Percentiles rank a stretch among this genome's conserved stretches.
These are phyloP conservation scores for Cladorrhinum sp. DNA, from an alignment of 2,329 filamentous ascomycete genomes.

Conservation along the genomic window DNA sequence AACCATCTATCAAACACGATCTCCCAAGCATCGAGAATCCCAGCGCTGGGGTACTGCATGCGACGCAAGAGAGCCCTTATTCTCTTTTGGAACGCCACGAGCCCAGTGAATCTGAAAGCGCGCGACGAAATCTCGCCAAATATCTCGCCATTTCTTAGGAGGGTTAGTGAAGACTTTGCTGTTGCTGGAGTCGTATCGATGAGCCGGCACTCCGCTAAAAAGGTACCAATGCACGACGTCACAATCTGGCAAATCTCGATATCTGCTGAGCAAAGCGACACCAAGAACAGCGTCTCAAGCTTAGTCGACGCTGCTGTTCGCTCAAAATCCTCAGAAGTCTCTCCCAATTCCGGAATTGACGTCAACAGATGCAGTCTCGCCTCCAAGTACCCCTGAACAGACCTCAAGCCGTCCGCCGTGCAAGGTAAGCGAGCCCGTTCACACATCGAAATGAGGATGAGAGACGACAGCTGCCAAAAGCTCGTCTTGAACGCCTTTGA, in stretches of 20 bases:
- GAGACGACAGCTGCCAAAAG: slow-evolving; percentile 54
- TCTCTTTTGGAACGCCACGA: slow-evolving; percentile 68
- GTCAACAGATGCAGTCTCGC: slow-evolving; percentile 53
- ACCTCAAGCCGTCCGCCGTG: slow-evolving; percentile 43
- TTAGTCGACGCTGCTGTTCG: slow-evolving; percentile 51
- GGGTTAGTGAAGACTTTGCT: slow-evolving; percentile 48
- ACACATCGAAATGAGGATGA: slow-evolving; percentile 47
- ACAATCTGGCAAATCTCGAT: slow-evolving; percentile 64
- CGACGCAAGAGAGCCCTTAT: slow-evolving; percentile 57
- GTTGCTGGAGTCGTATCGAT: slow-evolving; percentile 51
- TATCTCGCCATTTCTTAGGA: slow-evolving; percentile 59
- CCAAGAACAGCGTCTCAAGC: slow-evolving; percentile 60
- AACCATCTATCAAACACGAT: slow-evolving; percentile 64
- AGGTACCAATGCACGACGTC: slow-evolving; percentile 58
- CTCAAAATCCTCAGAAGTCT: slow-evolving; percentile 55
- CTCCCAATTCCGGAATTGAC: slow-evolving; percentile 50
- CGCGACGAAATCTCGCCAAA: slow-evolving; percentile 62
- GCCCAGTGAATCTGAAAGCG: slow-evolving; percentile 63
- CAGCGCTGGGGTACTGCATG: slow-evolving; percentile 61
- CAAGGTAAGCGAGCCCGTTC: slow-evolving; percentile 45
- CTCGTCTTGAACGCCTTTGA: slow-evolving; percentile 40
- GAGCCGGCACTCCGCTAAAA: slow-evolving; percentile 59
- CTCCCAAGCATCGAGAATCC: slow-evolving; percentile 67
- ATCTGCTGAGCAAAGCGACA: slow-evolving; percentile 63
- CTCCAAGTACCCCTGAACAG: slow-evolving; percentile 55